Percentiles rank a stretch among this genome's conserved stretches.
These are phyloP conservation scores for Leishmania arabica DNA, from an alignment of 208 protist species.

Conservation along the genomic window DNA sequence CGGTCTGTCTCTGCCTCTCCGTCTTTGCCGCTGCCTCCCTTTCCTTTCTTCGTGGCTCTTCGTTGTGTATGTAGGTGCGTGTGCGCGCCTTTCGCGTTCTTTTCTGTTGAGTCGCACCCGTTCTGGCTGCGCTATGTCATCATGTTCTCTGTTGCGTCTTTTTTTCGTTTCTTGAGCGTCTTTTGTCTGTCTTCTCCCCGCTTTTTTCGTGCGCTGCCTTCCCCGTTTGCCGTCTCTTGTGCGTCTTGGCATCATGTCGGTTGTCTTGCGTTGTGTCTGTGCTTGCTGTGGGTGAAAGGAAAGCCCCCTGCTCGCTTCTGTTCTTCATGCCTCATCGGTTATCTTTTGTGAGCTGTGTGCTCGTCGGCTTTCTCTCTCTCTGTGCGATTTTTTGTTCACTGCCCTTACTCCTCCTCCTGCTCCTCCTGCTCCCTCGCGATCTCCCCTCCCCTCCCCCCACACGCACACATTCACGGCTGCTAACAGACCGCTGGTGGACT, in stretches of 20 bases:
- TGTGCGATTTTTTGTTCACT: neutral
- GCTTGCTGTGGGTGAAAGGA: neutral
- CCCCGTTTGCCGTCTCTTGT: neutral
- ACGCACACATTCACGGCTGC: neutral
- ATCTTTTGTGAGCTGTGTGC: neutral
- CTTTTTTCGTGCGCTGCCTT: neutral
- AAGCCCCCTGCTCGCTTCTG: neutral
- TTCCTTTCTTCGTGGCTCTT: neutral
- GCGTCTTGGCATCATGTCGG: neutral
- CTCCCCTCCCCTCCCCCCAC: neutral
- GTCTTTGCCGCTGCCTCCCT: neutral
- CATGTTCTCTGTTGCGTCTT: neutral
- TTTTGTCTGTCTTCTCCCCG: neutral
- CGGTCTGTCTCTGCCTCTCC: neutral
- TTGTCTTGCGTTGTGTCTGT: neutral
- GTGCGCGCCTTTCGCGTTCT: neutral
- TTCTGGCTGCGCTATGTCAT: no score
- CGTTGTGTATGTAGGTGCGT: neutral
- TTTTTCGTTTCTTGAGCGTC: neutral
- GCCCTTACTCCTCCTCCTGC: neutral
- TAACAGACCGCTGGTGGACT: neutral
- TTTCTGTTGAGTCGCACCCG: no score
- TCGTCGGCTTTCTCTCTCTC: neutral
- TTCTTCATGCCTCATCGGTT: neutral
- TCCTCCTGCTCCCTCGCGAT: neutral